Base-by-base conservation (phyloP, 495 filamentous ascomycete species). In the Articulospora tetracladia region DNA sequence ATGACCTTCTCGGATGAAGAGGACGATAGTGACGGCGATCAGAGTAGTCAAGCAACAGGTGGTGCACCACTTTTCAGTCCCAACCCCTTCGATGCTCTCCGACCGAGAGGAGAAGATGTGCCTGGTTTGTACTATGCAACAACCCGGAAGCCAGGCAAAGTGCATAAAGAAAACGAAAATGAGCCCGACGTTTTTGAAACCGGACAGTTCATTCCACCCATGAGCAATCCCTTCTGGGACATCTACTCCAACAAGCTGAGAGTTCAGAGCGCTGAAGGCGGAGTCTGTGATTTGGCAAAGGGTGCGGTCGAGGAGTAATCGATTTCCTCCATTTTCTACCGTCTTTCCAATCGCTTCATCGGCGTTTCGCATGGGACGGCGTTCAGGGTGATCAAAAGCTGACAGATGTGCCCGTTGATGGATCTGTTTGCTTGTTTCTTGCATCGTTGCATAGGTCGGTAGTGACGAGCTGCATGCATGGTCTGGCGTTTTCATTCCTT, bases 191-290 rank as follows among this genome's bases (percentile, higher is more conserved):
- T 46, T 13, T 20, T 25, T 32, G 39, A 27, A 20, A 19, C 15
- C 1, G 36, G 49, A 56, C 52, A 62, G 32, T 65, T 53, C 24
- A 58, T 72, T 8, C 70, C 69, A 7, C 17, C 19, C 1, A 61
- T 68, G 22, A 52, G 58, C 12, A 58, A 48, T 13, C 30, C 67
- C 12, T 89, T 90, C 69, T 92, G 88, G 88, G 59, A 70, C 15
- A 63, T 69, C 6, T 89, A 84, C 68, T 77, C 76, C 11, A 92
- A 92, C 64, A 82, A 77, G 57, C 65, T 91, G 64, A 76, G 87
- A 17, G 80, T 87, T 3, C 87, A 87, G 73, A 86, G 84, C 2
- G 86, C 83, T 2, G 65, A 78, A 23, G 86, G 88, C 71, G 74
- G 73, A 12, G 69, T 86, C 17, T 83, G 77, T 55, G 63, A 70